Conservation (phyloP, 2,329 filamentous ascomycete species). For the Neoascochyta sp. region DNA sequence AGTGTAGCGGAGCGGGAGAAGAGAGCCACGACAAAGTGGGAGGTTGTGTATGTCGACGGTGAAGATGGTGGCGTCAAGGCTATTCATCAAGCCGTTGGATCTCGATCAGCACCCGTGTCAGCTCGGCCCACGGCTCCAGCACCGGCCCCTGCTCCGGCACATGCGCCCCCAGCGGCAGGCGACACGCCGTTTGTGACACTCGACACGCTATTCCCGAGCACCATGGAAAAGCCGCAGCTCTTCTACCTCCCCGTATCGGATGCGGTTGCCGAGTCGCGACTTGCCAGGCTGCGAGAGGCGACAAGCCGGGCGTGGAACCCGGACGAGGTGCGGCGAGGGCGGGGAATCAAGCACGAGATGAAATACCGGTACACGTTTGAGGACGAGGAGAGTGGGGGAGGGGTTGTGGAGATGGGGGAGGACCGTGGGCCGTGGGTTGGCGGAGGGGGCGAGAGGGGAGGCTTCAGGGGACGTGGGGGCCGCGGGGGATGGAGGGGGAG, state of each 20-base stretch:
- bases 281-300: constrained; percentile 55
- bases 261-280: constrained; percentile 60
- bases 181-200: constrained; percentile 50
- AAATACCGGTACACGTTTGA: constrained; percentile 45
- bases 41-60: constrained; percentile 28
- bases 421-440: constrained; percentile 32
- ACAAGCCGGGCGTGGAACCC: constrained; percentile 43
- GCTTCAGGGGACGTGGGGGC: constrained; percentile 12
- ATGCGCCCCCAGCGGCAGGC: constrained; percentile 6
- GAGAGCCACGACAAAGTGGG: constrained; percentile 22
- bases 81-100: constrained; percentile 34
- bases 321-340: constrained; percentile 26
- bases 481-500: constrained; percentile 10
- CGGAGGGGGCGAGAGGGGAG: constrained; percentile 11
- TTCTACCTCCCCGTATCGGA: constrained; percentile 65
- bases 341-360: constrained; percentile 24
- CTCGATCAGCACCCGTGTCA: constrained; percentile 20
- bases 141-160: constrained; percentile 11
- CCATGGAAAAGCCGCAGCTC: constrained; percentile 59
- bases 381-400: constrained; percentile 40
- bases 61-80: constrained; percentile 19
- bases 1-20: constrained; percentile 32
- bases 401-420: constrained; percentile 42
- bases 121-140: constrained; percentile 12
- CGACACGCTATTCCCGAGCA: constrained; percentile 59